Evolutionary conservation across 2,329 filamentous ascomycete species (phyloP).

Genomic region (Sphaerulina vaccinii): DNA sequence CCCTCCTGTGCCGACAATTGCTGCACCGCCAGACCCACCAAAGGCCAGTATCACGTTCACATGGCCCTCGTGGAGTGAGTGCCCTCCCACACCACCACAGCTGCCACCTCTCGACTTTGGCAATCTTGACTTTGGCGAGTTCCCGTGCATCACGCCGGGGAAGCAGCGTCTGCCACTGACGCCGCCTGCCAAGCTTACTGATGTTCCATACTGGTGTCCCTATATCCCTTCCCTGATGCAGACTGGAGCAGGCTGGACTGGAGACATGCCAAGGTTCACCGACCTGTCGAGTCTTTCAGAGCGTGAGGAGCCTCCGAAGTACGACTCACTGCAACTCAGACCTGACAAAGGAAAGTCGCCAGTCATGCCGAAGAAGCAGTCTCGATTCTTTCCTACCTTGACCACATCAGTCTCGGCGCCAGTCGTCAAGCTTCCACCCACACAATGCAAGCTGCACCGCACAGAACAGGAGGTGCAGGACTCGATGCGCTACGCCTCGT

Average conservation of each 20-base stretch:
- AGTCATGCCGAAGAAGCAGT: constrained; percentile 25
- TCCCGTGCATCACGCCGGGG: constrained; percentile 20
- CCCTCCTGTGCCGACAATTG: constrained; percentile 5
- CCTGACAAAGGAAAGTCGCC: constrained; percentile 6
- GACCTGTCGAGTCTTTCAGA: constrained; percentile 33
- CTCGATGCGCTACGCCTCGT: constrained; percentile 5
- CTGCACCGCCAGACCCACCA: constrained; percentile 6
- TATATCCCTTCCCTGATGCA: constrained; percentile 28
- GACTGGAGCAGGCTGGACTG: constrained; percentile 21
- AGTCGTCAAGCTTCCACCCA: constrained; percentile 26
- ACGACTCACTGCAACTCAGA: not conserved
- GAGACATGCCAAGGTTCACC: constrained; percentile 29
- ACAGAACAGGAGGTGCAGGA: constrained; percentile 21
- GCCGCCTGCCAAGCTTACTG: constrained; percentile 10
- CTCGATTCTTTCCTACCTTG: constrained; percentile 33
- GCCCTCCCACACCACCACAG: constrained; percentile 26
- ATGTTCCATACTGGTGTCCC: constrained; percentile 33
- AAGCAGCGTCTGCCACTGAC: constrained; percentile 11
- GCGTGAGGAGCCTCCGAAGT: constrained; percentile 9
- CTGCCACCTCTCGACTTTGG: constrained; percentile 28
- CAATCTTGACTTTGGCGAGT: constrained; percentile 21
- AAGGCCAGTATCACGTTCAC: constrained; percentile 6
- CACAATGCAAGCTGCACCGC: constrained; percentile 24
- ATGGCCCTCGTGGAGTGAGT: not conserved
- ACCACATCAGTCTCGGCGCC: constrained; percentile 19